These are phyloP conservation scores for Hypoxylon sp. DNA, from an alignment of 2,329 filamentous ascomycete species.

Conservation along the genomic window DNA sequence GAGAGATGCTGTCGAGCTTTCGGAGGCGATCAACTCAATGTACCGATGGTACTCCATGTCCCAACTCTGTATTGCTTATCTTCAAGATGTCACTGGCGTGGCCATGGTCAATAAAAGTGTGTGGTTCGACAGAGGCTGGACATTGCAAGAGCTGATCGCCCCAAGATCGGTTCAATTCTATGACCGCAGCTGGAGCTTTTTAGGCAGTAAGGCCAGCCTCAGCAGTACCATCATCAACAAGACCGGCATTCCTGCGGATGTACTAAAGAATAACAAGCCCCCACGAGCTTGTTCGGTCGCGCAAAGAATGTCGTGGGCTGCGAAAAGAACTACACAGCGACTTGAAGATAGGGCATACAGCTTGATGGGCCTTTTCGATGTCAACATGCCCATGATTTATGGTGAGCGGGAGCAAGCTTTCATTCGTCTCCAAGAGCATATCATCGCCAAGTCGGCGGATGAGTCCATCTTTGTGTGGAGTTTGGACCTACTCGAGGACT, in stretches of 20 bases:
- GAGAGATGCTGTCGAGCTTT: neutral
- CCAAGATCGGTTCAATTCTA: neutral
- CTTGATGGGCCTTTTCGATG: neutral
- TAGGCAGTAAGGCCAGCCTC: neutral
- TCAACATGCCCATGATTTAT: neutral
- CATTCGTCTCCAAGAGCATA: neutral
- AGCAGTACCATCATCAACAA: neutral
- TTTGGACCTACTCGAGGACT: neutral
- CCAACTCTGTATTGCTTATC: neutral
- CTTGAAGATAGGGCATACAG: neutral
- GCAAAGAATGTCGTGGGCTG: neutral
- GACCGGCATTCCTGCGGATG: neutral
- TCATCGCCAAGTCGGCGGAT: neutral
- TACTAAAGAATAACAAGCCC: neutral
- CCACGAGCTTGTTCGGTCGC: neutral
- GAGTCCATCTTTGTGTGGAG: neutral
- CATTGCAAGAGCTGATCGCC: too few species aligned
- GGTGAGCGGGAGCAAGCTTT: neutral
- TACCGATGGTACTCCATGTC: neutral
- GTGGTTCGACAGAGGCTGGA: neutral
- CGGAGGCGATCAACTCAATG: too few species aligned
- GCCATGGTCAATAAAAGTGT: neutral
- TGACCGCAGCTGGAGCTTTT: neutral
- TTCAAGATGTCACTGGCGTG: neutral
- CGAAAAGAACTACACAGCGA: neutral